These are phyloP conservation scores for Cymbopogon flexuosus DNA, from an alignment of 202 grass and related monocot genomes.

Conservation along the genomic window DNA sequence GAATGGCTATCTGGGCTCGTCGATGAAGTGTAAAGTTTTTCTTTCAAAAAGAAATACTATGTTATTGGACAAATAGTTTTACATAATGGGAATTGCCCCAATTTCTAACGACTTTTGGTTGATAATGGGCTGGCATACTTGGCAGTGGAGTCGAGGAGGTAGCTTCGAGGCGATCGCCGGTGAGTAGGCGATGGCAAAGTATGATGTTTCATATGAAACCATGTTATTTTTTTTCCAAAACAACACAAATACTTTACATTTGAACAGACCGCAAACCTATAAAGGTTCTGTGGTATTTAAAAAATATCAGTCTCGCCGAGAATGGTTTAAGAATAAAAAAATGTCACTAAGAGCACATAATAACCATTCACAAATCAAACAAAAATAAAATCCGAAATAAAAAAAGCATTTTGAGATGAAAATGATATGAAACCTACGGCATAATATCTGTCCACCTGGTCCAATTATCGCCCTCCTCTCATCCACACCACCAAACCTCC, in stretches of 20 bases:
- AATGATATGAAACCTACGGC: neutral
- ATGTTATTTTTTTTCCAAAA: neutral
- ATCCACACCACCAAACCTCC: conserved; percentile 30
- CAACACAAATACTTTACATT: neutral
- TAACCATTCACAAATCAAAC: neutral
- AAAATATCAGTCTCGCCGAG: too few species aligned
- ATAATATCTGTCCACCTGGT: conserved; percentile 34
- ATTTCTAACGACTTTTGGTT: neutral
- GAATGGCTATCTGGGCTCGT: neutral
- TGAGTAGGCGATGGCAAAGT: neutral
- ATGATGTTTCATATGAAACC: neutral
- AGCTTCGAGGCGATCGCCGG: neutral
- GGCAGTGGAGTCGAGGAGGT: neutral
- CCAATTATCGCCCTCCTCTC: conserved; percentile 30
- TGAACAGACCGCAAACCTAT: neutral
- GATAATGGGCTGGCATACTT: neutral
- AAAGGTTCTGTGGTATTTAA: neutral
- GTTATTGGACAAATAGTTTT: neutral
- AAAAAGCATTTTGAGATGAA: neutral
- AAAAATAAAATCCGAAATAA: neutral
- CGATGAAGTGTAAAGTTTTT: neutral
- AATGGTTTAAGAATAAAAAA: too few species aligned
- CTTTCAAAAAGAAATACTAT: neutral
- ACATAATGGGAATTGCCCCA: neutral
- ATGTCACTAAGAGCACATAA: neutral